A percentile compares a stretch with the other conserved stretches of the same genome.
phyloP scores from a whole-genome alignment of 768 basidiomycete genomes.

The Rhizopogon vinicolor region DNA sequence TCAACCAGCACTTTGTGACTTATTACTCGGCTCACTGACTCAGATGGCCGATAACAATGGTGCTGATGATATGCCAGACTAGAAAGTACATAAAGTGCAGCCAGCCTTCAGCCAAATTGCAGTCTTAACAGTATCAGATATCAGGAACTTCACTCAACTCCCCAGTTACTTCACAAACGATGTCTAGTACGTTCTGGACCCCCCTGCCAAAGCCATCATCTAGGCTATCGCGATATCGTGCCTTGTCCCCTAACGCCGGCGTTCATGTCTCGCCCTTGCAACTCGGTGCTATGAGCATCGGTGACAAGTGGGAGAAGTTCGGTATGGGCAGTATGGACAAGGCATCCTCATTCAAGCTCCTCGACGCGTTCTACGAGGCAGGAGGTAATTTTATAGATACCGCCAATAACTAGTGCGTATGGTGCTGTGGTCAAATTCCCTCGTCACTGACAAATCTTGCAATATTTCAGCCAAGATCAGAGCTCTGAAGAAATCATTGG shows the following conservation, averaged over 20 bases:
- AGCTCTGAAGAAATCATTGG: constrained; percentile 40
- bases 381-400: constrained; percentile 50
- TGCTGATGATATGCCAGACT: no score
- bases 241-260: constrained; percentile 36
- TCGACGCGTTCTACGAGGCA: constrained; percentile 41
- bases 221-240: constrained; percentile 32
- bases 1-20: no score
- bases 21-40: no score
- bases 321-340: constrained; percentile 40
- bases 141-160: no score
- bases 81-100: no score
- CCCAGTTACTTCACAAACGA: no score
- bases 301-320: constrained; percentile 35
- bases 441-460: not conserved
- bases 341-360: constrained; percentile 37
- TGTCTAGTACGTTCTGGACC: not conserved
- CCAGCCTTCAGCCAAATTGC: no score
- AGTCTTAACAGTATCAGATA: no score
- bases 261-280: constrained; percentile 44
- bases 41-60: no score
- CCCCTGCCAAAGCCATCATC: constrained; percentile 24
- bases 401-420: constrained; percentile 37
- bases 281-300: constrained; percentile 46
- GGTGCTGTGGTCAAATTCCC: constrained; percentile 3
- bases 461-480: constrained; percentile 29